Evolutionary conservation across 2,329 filamentous ascomycete genomes (phyloP).

Genomic region (Penicillium psychrosexuale): DNA sequence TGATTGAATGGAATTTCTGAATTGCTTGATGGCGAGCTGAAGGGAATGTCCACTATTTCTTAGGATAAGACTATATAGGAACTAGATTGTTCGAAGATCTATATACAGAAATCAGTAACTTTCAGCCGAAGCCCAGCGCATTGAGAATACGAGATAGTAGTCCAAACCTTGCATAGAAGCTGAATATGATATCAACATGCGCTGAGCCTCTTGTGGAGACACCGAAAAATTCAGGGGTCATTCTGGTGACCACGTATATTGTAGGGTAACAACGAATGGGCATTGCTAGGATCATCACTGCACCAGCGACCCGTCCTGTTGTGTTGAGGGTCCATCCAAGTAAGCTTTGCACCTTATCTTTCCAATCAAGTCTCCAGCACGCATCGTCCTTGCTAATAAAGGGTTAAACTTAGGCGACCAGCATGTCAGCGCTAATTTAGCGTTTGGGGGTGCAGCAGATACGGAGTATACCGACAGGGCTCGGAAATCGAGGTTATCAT

Average conservation of each 20-base stretch:
- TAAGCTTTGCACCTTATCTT: slow-evolving; percentile 3
- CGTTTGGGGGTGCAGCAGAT: not conserved
- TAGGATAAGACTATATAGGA: not conserved
- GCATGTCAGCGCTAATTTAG: not conserved
- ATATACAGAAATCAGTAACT: not conserved
- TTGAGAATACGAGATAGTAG: slow-evolving; percentile 7
- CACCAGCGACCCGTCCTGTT: not conserved
- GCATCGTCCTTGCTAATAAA: not conserved
- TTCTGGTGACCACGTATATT: not conserved
- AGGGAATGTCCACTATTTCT: not conserved
- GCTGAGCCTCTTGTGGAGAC: slow-evolving; percentile 6
- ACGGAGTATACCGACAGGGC: not conserved
- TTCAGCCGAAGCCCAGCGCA: not conserved
- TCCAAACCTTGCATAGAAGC: not conserved
- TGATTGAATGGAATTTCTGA: not conserved
- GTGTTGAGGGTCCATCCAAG: not conserved
- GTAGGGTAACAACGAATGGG: not conserved
- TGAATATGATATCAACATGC: slow-evolving; percentile 1
- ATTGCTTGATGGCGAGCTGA: not conserved
- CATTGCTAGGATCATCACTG: not conserved
- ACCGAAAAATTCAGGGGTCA: not conserved
- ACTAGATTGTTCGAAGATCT: not conserved
- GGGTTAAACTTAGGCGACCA: not conserved
- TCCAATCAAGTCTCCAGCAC: not conserved
- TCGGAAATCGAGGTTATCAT: not conserved